These are phyloP conservation scores for Cyamopsis tetragonoloba DNA, from an alignment of 306 rosid genomes.

Conservation along the genomic window DNA sequence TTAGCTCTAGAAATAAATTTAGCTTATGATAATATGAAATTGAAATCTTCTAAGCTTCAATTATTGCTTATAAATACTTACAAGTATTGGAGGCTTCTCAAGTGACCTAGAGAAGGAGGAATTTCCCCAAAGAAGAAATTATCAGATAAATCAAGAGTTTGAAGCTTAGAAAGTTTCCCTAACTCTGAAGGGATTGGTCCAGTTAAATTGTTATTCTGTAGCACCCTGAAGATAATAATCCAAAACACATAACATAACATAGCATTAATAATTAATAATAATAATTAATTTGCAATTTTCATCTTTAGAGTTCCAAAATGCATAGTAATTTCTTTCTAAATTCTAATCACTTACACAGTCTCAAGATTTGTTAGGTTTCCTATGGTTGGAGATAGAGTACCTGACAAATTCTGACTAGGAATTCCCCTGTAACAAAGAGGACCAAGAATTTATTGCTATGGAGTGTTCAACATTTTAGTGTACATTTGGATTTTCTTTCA, in stretches of 20 bases:
- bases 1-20: conserved; percentile 18
- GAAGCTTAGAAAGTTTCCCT: conserved; percentile 72
- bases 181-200: conserved; percentile 79
- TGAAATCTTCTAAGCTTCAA: not conserved
- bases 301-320: not conserved
- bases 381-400: conserved; percentile 79
- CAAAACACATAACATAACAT: not conserved
- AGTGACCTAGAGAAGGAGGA: conserved; percentile 64
- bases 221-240: conserved; percentile 52
- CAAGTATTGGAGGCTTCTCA: conserved; percentile 79
- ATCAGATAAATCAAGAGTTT: conserved; percentile 79
- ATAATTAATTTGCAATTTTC: conserved; percentile 1
- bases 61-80: conserved; percentile 40
- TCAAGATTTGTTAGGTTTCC: conserved; percentile 93
- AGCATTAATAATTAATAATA: not conserved
- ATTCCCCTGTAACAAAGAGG: conserved; percentile 62
- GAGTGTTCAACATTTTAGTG: conserved; percentile 25
- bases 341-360: conserved; percentile 75
- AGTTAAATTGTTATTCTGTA: conserved; percentile 85
- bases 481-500: conserved; percentile 31
- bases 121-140: conserved; percentile 66
- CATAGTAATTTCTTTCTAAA: not conserved
- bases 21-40: not conserved
- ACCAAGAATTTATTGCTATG: conserved; percentile 19
- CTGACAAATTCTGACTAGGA: conserved; percentile 90